These are phyloP conservation scores for Pholiota adiposa DNA, from an alignment of 1,284 basidiomycete species.

Conservation along the genomic window DNA sequence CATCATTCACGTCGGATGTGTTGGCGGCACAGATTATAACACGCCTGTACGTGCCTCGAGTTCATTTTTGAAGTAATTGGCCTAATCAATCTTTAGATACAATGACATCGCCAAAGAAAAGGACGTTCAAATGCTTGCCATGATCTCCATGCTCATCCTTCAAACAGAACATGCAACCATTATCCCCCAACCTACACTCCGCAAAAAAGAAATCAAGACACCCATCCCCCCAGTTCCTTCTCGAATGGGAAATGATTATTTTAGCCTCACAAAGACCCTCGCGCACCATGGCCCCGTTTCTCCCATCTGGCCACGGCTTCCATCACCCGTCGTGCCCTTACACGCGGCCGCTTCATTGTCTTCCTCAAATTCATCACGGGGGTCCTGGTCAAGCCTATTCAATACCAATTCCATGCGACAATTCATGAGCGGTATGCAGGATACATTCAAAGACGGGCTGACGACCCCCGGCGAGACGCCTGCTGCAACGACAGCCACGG, in stretches of 20 bases:
- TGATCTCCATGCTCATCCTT: slow-evolving; percentile 73
- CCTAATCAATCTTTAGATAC: slow-evolving; percentile 63
- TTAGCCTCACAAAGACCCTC: slow-evolving; percentile 45
- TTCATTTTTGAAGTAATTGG: too few species aligned
- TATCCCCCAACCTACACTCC: slow-evolving; percentile 7
- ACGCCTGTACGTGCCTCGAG: slow-evolving; percentile 45
- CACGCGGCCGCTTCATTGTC: slow-evolving; percentile 35
- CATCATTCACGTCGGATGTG: slow-evolving; percentile 26
- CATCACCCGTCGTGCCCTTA: slow-evolving; percentile 33
- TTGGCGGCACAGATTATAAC: slow-evolving; percentile 43
- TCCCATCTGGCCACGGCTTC: slow-evolving; percentile 42
- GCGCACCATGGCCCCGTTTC: slow-evolving; percentile 35
- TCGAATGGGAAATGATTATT: slow-evolving; percentile 48
- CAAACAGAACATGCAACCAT: slow-evolving; percentile 39
- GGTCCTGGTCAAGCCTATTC: slow-evolving; percentile 79
- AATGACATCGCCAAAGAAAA: slow-evolving; percentile 62
- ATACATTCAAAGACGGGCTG: slow-evolving; percentile 48
- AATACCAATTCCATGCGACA: slow-evolving; percentile 66
- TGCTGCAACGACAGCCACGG: slow-evolving; percentile 1
- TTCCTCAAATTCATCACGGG: slow-evolving; percentile 59
- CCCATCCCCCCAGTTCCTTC: slow-evolving; percentile 17
- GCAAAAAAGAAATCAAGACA: slow-evolving; percentile 22
- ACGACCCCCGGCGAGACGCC: slow-evolving; percentile 40
- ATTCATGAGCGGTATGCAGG: slow-evolving; percentile 60
- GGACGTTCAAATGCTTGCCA: slow-evolving; percentile 84